Base-by-base conservation (phyloP, 192 early-diverging fungal species). In the Coemansia sp. region DNA sequence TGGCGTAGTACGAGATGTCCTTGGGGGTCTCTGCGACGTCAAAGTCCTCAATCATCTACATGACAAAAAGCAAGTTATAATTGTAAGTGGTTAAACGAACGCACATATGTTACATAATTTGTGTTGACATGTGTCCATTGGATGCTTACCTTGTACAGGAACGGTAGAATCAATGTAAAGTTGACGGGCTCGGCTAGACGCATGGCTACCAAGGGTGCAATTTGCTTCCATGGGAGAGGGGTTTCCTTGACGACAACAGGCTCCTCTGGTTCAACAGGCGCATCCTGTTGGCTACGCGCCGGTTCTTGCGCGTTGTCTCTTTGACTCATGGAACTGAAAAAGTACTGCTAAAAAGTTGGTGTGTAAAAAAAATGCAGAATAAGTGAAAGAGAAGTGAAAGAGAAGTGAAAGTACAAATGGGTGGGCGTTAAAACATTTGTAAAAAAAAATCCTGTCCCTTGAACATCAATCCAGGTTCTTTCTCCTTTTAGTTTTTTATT, bases 1-100 rank as follows among this genome's bases (percentile, higher is more conserved):
- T 76, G 10, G 81, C 68, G 76, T 94, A 96, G 75, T 84, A 89
- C 9, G 92, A 91, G 58, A 96, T 86, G 35, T 91, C 87, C 50
- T 91, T 88, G 61, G 91, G 89, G 55, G 87, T 84, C n/a, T 87
- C 82, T 17, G 87, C 87, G 0, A 92, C 70, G 61, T 80, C 77
- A 66, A 75, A 75, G 39, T 64, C 38, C 10, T 60, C 63, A 6
- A 75, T 39, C 68, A 76, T 66, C 64, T 71, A 71, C 52, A 60
- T 28, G 2, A 9, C 40, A 11, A 42, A 52, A 7, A 7, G 3
- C 23, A 52, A 14, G 11, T 21, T 7, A 2, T 49, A 26, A 0
- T 9, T 26, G 50, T 52, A 9, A 21, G 7, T 42, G 35, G 23
- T 62, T 42, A 35, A 11, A 6, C 55, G 1, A 13, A 7, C 5